phyloP scores from a whole-genome alignment of 441 rosid genomes.

The Gossypium lobatum region DNA sequence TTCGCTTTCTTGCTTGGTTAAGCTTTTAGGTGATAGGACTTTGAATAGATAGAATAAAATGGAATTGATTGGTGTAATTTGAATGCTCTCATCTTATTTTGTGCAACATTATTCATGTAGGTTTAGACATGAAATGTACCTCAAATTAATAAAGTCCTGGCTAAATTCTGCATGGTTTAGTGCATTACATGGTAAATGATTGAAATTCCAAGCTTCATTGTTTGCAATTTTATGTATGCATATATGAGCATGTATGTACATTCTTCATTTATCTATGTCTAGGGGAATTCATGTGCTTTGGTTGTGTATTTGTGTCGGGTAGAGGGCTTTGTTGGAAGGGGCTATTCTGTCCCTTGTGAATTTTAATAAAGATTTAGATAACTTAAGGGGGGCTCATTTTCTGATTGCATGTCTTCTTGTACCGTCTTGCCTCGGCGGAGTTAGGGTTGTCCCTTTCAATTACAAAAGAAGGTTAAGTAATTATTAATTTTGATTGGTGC shows the following conservation, averaged over 20 bases:
- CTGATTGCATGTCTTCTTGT: neutral
- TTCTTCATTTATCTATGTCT: neutral
- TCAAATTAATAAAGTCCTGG: neutral
- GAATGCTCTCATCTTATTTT: too few species aligned
- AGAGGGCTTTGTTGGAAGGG: neutral
- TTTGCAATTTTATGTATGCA: neutral
- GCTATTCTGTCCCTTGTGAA: neutral
- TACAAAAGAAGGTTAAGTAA: neutral
- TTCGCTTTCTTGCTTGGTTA: too few species aligned
- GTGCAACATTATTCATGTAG: too few species aligned
- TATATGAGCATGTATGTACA: too few species aligned
- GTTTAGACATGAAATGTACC: neutral
- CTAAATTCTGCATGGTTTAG: neutral
- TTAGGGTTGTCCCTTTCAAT: neutral
- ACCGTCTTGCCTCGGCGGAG: neutral
- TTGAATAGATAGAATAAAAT: too few species aligned
- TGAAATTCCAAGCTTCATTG: neutral
- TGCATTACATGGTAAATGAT: neutral
- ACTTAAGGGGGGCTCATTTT: neutral
- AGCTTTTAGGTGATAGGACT: too few species aligned
- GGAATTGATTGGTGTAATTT: too few species aligned
- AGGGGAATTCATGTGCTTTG: neutral
- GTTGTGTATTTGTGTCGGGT: neutral
- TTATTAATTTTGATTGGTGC: neutral
- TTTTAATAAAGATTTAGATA: neutral